A percentile compares a stretch with the other conserved stretches of the same genome.
These are phyloP conservation scores for Aspergillus aculeatus DNA, from an alignment of 2,329 filamentous ascomycete species.

Conservation along the genomic window DNA sequence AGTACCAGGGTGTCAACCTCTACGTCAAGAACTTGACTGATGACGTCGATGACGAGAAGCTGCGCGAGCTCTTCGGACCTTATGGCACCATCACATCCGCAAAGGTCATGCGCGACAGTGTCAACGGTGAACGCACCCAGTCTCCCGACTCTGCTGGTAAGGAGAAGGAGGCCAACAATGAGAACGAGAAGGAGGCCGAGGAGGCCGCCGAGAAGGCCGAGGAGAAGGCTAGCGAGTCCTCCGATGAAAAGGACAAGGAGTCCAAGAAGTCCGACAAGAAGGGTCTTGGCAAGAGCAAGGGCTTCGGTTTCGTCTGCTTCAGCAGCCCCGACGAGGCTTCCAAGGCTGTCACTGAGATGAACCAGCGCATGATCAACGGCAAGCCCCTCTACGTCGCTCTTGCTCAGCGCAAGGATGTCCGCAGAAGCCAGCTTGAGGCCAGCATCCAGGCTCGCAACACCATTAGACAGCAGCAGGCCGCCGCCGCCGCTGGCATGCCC, in stretches of 20 bases:
- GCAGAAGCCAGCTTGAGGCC: conserved; percentile 98
- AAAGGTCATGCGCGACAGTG: conserved; percentile 93
- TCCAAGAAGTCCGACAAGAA: conserved; percentile 61
- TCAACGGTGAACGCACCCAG: conserved; percentile 44
- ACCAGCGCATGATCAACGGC: conserved; percentile 96
- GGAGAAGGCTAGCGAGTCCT: conserved; percentile 38
- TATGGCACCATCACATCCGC: conserved; percentile 96
- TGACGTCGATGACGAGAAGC: conserved; percentile 95
- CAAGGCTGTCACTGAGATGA: conserved; percentile 99
- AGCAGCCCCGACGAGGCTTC: conserved; percentile 98
- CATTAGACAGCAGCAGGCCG: conserved; percentile 95
- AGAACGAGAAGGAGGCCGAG: conserved; percentile 36
- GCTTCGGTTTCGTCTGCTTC: conserved; percentile 99
- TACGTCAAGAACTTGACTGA: conserved; percentile 99
- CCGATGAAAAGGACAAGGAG: conserved; percentile 55
- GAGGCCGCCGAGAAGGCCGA: conserved; percentile 50
- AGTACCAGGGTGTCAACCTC: conserved; percentile 98
- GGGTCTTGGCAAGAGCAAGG: conserved; percentile 94
- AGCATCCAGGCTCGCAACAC: conserved; percentile 99
- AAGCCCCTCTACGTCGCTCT: conserved; percentile 98
- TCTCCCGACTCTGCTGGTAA: conserved; percentile 48
- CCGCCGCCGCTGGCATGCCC: conserved; percentile 83
- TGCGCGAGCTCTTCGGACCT: conserved; percentile 86
- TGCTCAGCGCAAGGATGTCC: conserved; percentile 98
- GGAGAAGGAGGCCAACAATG: conserved; percentile 42